Percentiles rank a stretch among this genome's conserved stretches.
Evolutionary conservation across 129 eudicot genomes (phyloP).

Genomic region (carrot (Daucus carota)): DNA sequence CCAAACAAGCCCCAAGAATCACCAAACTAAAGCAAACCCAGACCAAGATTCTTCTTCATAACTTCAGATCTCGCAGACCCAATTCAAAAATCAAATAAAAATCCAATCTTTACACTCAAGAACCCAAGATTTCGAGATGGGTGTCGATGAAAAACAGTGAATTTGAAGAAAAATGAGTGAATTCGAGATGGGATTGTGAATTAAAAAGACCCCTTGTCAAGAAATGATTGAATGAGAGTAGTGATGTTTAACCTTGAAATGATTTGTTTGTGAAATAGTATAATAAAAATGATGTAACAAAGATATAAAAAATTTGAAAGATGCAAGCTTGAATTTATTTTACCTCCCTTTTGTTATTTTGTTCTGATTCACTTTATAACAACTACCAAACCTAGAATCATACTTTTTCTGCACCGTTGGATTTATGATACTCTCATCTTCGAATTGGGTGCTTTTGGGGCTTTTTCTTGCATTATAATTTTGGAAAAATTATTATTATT

Average conservation of each 20-base stretch:
- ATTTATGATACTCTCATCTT: neutral
- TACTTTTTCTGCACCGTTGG: neutral
- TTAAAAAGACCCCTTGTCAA: constrained; percentile 1
- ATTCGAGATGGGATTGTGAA: neutral
- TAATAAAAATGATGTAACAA: neutral
- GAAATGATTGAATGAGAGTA: neutral
- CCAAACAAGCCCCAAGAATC: neutral
- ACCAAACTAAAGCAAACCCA: neutral
- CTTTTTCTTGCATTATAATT: neutral
- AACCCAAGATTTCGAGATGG: neutral
- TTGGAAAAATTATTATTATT: no score
- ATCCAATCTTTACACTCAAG: neutral
- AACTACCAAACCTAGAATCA: neutral
- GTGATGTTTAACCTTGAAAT: constrained; percentile 10
- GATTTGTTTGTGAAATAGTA: neutral
- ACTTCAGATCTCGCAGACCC: constrained; percentile 7
- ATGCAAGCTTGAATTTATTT: neutral
- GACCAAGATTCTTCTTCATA: neutral
- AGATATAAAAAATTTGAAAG: constrained; percentile 8
- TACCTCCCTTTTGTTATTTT: constrained; percentile 10
- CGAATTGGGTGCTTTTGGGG: neutral
- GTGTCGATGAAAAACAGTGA: neutral
- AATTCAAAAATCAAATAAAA: neutral
- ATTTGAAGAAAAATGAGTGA: neutral
- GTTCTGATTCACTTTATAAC: neutral